Percentiles rank a stretch among this genome's conserved stretches.
These are phyloP conservation scores for Haplosporangium gracile DNA, from an alignment of 192 early-diverging fungal species.

Conservation along the genomic window DNA sequence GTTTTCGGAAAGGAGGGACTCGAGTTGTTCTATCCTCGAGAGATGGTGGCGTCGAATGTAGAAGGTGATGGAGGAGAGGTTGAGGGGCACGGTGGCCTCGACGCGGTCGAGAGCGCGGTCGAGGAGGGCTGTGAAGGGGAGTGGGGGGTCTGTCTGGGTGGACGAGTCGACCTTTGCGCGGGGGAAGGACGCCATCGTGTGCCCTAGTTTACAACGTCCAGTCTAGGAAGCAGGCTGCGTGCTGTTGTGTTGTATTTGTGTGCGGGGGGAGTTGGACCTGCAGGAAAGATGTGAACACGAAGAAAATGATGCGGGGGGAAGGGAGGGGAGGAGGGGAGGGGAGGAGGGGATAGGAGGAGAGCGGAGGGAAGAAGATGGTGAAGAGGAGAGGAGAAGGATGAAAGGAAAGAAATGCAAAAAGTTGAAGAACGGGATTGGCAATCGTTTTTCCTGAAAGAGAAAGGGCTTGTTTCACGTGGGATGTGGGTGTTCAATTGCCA, in stretches of 20 bases:
- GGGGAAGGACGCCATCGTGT: constrained; percentile 45
- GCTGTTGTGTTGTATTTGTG: neutral
- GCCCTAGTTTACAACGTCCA: neutral
- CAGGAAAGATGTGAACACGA: neutral
- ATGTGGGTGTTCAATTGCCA: neutral
- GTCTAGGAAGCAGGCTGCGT: neutral
- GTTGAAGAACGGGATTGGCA: constrained; percentile 3
- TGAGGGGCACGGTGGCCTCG: constrained; percentile 56
- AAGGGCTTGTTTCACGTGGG: constrained; percentile 3
- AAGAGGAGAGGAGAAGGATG: neutral
- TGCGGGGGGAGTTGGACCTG: neutral
- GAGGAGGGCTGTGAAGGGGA: constrained; percentile 54
- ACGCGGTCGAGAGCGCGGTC: constrained; percentile 44
- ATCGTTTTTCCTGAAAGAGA: constrained; percentile 2
- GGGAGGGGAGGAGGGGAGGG: neutral
- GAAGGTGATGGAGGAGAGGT: constrained; percentile 59
- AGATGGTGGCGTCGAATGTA: constrained; percentile 56
- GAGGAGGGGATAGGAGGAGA: neutral
- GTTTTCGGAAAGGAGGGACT: constrained; percentile 39
- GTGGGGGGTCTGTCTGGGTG: constrained; percentile 48
- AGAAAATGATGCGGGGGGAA: neutral
- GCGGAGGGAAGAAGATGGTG: neutral
- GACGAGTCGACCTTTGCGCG: constrained; percentile 54
- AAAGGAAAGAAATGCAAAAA: neutral
- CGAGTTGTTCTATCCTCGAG: constrained; percentile 47